A percentile compares a stretch with the other conserved stretches of the same genome.
phyloP scores from a whole-genome alignment of 805 yeast species.

The Yarrowia sp. region DNA sequence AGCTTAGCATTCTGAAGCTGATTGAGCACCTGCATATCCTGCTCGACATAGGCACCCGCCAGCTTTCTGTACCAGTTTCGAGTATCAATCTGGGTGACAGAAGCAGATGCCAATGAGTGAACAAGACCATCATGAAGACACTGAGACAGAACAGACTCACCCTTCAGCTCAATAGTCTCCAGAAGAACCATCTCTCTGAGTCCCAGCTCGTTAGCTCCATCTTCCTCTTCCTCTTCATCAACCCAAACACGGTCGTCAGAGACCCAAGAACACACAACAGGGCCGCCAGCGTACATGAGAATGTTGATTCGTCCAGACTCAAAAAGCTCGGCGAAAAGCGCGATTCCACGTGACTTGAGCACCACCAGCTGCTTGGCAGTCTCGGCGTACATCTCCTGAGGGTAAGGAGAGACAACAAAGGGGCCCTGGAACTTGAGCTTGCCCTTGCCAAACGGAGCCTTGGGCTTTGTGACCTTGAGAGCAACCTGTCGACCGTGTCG shows the following conservation, averaged over 20 bases:
- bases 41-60: conserved; percentile 13
- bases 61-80: conserved; percentile 28
- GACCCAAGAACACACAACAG: conserved; percentile 23
- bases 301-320: conserved; percentile 44
- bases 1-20: conserved; percentile 12
- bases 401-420: conserved; percentile 60
- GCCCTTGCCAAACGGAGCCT: conserved; percentile 11
- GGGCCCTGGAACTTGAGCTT: conserved; percentile 58
- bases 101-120: background rate
- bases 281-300: conserved; percentile 41
- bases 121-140: conserved; percentile 22
- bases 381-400: conserved; percentile 59
- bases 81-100: conserved; percentile 8
- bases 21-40: conserved; percentile 11
- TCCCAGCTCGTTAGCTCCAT: background rate
- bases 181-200: conserved; percentile 10
- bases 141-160: background rate
- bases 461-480: conserved; percentile 17
- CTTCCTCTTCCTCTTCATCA: conserved; percentile 13
- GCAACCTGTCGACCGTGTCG: conserved; percentile 42
- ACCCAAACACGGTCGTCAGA: background rate
- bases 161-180: conserved; percentile 20
- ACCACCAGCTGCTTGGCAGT: conserved; percentile 52
- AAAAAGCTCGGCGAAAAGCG: conserved; percentile 43
- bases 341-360: conserved; percentile 43